These are phyloP conservation scores for Aurantiochytrium sp. DNA, from an alignment of 108 stramenopile species.

Conservation along the genomic window DNA sequence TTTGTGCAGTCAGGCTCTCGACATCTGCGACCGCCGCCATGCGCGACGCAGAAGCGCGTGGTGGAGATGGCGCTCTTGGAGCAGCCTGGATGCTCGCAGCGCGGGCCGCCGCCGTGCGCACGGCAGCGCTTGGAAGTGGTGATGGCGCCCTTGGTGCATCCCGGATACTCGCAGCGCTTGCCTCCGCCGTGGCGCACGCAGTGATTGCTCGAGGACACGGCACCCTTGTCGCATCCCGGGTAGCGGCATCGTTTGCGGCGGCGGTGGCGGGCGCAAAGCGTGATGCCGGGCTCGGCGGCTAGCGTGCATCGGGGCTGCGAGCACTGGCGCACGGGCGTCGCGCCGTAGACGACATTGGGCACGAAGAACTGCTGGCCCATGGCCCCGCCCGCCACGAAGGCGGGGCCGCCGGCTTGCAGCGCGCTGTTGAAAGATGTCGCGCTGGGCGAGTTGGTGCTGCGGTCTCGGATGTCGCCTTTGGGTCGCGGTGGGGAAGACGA, in stretches of 20 bases:
- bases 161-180: background rate
- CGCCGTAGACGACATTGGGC: background rate
- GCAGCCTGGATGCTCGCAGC: background rate
- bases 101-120: slow-evolving; percentile 12
- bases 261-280: background rate
- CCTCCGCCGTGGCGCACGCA: slow-evolving; percentile 1
- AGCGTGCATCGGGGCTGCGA: background rate
- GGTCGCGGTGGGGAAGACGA: background rate
- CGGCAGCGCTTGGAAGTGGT: background rate
- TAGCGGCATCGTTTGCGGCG: background rate
- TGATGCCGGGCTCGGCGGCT: background rate
- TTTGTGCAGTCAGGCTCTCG: background rate
- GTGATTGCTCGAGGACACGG: background rate
- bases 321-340: background rate
- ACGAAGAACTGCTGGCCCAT: background rate
- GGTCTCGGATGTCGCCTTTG: too few species aligned
- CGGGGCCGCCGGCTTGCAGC: background rate
- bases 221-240: background rate
- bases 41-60: background rate
- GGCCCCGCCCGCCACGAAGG: background rate
- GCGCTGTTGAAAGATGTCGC: background rate
- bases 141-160: slow-evolving; percentile 23
- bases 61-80: background rate
- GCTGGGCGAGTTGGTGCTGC: too few species aligned
- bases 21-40: slow-evolving; percentile 7